Base-by-base conservation (phyloP, 257 asterid genomes). In the Lavandula angustifolia region DNA sequence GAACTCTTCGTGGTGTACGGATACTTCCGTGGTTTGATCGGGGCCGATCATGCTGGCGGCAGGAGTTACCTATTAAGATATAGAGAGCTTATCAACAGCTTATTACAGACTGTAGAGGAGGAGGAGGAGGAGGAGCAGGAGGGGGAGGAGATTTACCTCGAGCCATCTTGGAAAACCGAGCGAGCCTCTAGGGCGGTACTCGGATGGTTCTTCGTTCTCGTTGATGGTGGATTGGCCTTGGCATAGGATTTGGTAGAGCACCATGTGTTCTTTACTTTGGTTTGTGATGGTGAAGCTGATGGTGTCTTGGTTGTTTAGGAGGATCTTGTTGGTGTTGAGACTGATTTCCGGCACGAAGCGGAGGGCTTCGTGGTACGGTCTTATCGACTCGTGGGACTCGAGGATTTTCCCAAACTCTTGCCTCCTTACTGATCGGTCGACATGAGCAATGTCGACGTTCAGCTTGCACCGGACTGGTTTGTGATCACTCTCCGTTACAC, bases 111-210 rank as follows among this genome's bases (percentile, higher is more conserved):
- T 1, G n/a, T 29, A 27, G 40, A 53, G 18, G 17, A 31, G 61
- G 27, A 31, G 8, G 46, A 38, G 41, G 32, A 42, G 12, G 27
- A 22, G 27, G 27, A 22, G 27, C 1, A 22, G 27, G 27, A 22
- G 27, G 27, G 2, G 27, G 27, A 22, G 27, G 27, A 22, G 2
- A 54, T 3, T 6, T 69, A 90, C 99, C 99, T 94, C 84, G 47
- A 94, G 96, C 99, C 99, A 94, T 31, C 87, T 89, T 1, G 99
- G 99, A 52, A 94, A 82, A 14, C 98, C 94, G 34, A 75, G 84
- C 7, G 89, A 80, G 60, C 85, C 97, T 65, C 98, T 75, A 3
- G 85, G 85, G 14, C 75, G 95, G 55, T 63, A 78, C 1, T 81
- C 88, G 14, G 85, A 62, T 51, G 81, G 48, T 44, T 65, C 76